These are phyloP conservation scores for Besnoitia besnoiti DNA, from an alignment of 169 alveolate genomes.

Conservation along the genomic window DNA sequence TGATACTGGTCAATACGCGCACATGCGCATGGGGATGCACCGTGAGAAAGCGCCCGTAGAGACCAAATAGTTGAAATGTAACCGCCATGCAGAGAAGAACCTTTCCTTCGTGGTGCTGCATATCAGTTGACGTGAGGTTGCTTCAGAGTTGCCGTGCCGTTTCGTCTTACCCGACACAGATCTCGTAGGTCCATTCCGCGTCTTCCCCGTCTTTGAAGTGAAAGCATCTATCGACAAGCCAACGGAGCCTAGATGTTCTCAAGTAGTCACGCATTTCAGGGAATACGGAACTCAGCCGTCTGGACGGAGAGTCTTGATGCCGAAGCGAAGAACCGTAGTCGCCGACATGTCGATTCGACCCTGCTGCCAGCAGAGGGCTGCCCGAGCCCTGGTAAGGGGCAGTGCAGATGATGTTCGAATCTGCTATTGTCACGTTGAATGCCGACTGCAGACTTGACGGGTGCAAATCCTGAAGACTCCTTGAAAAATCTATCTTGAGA, in stretches of 20 bases:
- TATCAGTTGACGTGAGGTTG: too few species aligned
- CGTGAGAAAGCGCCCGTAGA: too few species aligned
- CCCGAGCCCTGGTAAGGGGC: not conserved
- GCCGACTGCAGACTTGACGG: not conserved
- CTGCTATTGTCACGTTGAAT: not conserved
- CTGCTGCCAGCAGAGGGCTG: too few species aligned
- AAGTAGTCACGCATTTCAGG: conserved; percentile 61
- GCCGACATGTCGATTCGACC: too few species aligned
- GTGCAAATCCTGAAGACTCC: not conserved
- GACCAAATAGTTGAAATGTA: too few species aligned
- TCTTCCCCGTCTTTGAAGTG: conserved; percentile 44
- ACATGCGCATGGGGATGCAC: too few species aligned
- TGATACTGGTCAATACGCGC: too few species aligned
- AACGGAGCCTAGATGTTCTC: conserved; percentile 52
- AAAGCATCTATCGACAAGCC: conserved; percentile 65
- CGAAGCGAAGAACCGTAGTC: not conserved
- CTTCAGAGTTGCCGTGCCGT: too few species aligned
- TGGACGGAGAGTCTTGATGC: not conserved
- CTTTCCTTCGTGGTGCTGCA: too few species aligned
- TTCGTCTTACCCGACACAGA: conserved; percentile 52
- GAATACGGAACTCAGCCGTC: conserved; percentile 1
- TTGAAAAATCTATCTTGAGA: not conserved
- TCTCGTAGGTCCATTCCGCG: conserved; percentile 62
- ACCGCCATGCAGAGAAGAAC: too few species aligned
- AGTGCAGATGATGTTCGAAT: not conserved